Conservation (phyloP, 257 asterid species). For the Fraxinus excelsior region DNA sequence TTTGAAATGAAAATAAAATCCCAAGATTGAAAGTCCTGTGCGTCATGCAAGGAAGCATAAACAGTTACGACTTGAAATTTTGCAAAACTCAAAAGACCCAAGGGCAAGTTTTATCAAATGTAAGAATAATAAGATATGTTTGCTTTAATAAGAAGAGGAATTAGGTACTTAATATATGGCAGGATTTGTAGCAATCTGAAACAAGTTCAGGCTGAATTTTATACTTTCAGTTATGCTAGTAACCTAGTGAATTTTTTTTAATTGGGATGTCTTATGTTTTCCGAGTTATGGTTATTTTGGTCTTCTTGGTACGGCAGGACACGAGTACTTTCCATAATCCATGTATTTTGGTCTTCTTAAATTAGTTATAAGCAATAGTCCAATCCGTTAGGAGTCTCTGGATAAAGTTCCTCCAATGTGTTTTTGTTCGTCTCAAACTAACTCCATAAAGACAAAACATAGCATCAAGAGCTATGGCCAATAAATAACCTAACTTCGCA, state of each 20-base stretch:
- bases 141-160: neutral
- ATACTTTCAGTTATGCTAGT: neutral
- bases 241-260: neutral
- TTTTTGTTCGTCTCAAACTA: neutral
- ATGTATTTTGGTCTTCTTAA: neutral
- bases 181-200: neutral
- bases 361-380: neutral
- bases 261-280: neutral
- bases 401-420: slow-evolving; percentile 1
- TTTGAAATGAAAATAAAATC: no score
- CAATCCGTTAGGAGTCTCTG: neutral
- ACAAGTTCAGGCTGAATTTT: neutral
- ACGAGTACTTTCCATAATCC: neutral
- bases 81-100: neutral
- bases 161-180: neutral
- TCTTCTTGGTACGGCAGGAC: neutral
- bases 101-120: neutral
- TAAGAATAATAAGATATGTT: neutral
- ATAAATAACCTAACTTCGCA: neutral
- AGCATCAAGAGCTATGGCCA: slow-evolving; percentile 6
- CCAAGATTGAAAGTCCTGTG: neutral
- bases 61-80: neutral
- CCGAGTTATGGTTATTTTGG: neutral
- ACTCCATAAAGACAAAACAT: neutral
- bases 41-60: neutral